Conservation (phyloP, 2,329 filamentous ascomycete species). For the Verticillium dahliae region DNA sequence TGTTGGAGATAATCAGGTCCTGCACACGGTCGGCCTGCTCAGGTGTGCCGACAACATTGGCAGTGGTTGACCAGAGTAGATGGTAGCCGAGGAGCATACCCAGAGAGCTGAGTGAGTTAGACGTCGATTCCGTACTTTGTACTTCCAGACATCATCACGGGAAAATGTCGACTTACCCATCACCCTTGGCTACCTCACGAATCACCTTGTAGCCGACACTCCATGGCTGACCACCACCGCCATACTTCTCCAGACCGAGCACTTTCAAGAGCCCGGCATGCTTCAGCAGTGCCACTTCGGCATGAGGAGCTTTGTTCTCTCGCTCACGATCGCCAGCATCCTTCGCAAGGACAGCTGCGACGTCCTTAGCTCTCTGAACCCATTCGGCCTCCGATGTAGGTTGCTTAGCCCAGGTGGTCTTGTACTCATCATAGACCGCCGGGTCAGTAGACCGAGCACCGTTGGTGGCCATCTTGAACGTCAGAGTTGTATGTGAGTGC, state of each 20-base stretch:
- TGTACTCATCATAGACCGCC: conserved; percentile 27
- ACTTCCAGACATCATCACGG: too few relatives aligned
- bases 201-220: conserved; percentile 51
- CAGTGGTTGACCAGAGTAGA: conserved; percentile 56
- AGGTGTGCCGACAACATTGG: conserved; percentile 51
- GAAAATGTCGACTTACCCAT: conserved; percentile 36
- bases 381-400: conserved; percentile 25
- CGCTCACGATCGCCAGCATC: conserved; percentile 28
- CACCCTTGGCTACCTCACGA: conserved; percentile 55
- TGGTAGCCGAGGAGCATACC: conserved; percentile 63
- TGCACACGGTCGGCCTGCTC: conserved; percentile 53
- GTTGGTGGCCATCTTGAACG: background rate
- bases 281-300: conserved; percentile 32
- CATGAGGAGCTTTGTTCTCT: conserved; percentile 31
- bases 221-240: conserved; percentile 36
- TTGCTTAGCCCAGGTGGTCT: conserved; percentile 24
- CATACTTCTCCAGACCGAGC: conserved; percentile 30
- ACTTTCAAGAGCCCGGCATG: conserved; percentile 31
- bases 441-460: conserved; percentile 22
- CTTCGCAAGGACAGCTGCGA: conserved; percentile 24
- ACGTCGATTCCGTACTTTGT: too few relatives aligned
- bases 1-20: conserved; percentile 53
- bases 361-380: conserved; percentile 31
- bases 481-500: background rate
- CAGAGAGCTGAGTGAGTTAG: conserved; percentile 34